Base-by-base conservation (phyloP, 2,329 filamentous ascomycete genomes). In the Shiraia sp. region DNA sequence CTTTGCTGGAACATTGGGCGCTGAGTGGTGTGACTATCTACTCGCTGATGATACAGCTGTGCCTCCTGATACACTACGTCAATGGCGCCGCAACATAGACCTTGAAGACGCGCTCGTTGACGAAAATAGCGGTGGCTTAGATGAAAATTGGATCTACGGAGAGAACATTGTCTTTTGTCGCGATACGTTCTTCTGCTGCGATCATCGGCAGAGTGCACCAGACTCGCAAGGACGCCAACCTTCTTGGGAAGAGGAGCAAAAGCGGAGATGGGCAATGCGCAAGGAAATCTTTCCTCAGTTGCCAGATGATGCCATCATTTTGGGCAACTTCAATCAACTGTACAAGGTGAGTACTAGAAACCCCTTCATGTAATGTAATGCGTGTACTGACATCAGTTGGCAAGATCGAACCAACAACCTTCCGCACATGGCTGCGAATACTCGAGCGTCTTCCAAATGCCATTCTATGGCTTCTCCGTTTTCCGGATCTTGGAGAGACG, bases 11-110 rank as follows among this genome's bases (percentile, higher is more conserved):
- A 96, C 92, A 0, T 75, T 99, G 1, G 93, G 93, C 5, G 93
- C 93, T 2, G 93, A 99, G 65, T 99, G 93, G 93, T 99, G 93
- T 57, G 93, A 99, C 66, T 99, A 99, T 62, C 84, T 99, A 12
- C 80, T 97, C 17, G 91, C 93, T 3, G 93, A 99, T 61, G 78
- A 87, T 36, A 92, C 87, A 1, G 90, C 93, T 0, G 86, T 99
- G 38, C 93, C 93, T 1, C 79, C 79, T 0, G 81, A 84, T 17
- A 96, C 92, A 1, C 75, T 97, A 19, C 83, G 90, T 10, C 90
- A 90, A 1, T 87, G 83, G 72, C 81, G 90, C 42, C 79, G 82
- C 29, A 96, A 93, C 55, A 73, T 88, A 13, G 80, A 81, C 35
- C 72, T 96, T 5, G 80, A 86, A 51, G 90, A 95, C 60, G 78